Percentiles rank a stretch among this genome's conserved stretches.
Evolutionary conservation across 139 green algal species (phyloP).

Genomic region (Closterium sp.): DNA sequence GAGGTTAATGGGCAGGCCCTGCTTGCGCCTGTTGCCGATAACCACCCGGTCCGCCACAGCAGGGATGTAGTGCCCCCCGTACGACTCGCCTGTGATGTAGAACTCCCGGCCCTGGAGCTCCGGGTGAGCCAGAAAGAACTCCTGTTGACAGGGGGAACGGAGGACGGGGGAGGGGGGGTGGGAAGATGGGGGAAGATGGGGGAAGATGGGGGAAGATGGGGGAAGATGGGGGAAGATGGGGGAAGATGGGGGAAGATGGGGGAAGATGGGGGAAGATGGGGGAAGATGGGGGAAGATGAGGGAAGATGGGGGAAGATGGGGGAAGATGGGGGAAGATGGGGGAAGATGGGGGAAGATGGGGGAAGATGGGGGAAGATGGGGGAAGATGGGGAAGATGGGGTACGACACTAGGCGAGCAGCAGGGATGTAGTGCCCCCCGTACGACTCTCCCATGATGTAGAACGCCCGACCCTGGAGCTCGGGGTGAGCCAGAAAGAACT

Average conservation of each 20-base stretch:
- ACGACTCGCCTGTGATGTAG: conserved; percentile 87
- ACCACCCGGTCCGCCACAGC: conserved; percentile 10
- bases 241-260: neutral
- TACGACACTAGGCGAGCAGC: too few species aligned
- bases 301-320: neutral
- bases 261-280: neutral
- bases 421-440: conserved; percentile 56
- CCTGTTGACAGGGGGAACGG: neutral
- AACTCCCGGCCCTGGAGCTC: conserved; percentile 70
- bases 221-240: too few species aligned
- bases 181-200: neutral
- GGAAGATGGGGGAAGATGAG: neutral
- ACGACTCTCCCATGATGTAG: conserved; percentile 86
- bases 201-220: neutral
- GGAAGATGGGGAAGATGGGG: too few species aligned
- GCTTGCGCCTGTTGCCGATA: neutral
- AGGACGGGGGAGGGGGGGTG: neutral
- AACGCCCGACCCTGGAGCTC: conserved; percentile 70
- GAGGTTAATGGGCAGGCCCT: neutral
- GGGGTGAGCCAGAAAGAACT: conserved; percentile 59
- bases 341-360: too few species aligned
- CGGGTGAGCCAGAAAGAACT: conserved; percentile 59
- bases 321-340: too few species aligned
- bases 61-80: conserved; percentile 57
- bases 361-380: too few species aligned